These are phyloP conservation scores for Cenchrus americanus DNA, from an alignment of 176 grass and related monocot genomes.

Conservation along the genomic window DNA sequence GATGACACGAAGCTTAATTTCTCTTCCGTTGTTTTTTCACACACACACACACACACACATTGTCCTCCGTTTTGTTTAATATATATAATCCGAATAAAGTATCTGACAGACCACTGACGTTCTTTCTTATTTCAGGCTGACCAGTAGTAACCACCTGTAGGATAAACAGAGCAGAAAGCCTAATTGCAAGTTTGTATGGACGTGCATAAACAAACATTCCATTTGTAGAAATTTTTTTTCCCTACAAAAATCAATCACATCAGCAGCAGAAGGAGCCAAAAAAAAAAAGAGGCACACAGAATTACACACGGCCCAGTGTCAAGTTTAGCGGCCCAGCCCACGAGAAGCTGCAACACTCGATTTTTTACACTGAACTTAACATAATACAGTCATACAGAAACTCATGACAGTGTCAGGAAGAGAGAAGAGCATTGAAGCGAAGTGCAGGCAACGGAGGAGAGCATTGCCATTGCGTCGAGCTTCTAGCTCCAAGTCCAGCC, in stretches of 20 bases:
- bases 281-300: constrained; percentile 1
- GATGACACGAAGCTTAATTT: neutral
- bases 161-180: no score
- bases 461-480: neutral
- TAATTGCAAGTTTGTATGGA: neutral
- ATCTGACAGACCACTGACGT: neutral
- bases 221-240: constrained; percentile 12
- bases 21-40: no score
- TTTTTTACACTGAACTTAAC: neutral
- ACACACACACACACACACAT: neutral
- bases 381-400: no score
- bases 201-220: constrained; percentile 8
- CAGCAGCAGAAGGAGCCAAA: neutral
- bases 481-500: neutral
- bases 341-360: neutral
- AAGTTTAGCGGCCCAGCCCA: constrained; percentile 8
- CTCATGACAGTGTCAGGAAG: neutral
- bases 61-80: neutral
- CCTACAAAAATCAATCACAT: constrained; percentile 24
- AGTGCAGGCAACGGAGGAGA: neutral
- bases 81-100: neutral
- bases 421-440: no score
- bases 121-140: neutral
- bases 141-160: neutral
- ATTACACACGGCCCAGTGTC: constrained; percentile 2